phyloP scores from a whole-genome alignment of 2,329 filamentous ascomycete species.

The Incumbomyces delicatus region DNA sequence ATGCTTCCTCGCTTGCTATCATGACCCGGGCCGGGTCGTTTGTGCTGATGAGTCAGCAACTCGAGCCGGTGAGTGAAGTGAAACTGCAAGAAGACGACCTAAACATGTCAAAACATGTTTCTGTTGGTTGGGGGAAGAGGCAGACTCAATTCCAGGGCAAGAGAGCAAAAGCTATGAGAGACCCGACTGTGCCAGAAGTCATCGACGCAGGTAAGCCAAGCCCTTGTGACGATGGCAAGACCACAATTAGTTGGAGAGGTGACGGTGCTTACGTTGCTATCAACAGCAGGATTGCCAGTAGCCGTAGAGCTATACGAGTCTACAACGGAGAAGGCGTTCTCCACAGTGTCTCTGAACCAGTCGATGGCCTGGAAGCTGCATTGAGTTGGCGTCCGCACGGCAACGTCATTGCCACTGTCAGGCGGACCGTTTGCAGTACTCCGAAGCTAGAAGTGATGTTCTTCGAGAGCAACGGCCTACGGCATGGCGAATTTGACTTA shows the following conservation, averaged over 20 bases:
- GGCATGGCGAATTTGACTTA: constrained; percentile 90
- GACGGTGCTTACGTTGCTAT: constrained; percentile 87
- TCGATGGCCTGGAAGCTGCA: constrained; percentile 77
- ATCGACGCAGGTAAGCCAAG: constrained; percentile 76
- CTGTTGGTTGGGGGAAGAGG: constrained; percentile 95
- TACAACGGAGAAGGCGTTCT: constrained; percentile 84
- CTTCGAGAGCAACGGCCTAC: constrained; percentile 92
- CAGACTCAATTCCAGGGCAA: constrained; percentile 97
- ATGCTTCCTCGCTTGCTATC: constrained; percentile 81
- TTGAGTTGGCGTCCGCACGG: constrained; percentile 87
- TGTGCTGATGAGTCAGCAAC: constrained; percentile 84
- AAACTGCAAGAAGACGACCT: constrained; percentile 66
- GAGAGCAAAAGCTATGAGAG: constrained; percentile 72
- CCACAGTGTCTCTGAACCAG: constrained; percentile 88
- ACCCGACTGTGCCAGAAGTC: constrained; percentile 89
- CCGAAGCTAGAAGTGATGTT: constrained; percentile 70
- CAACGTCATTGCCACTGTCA: constrained; percentile 80
- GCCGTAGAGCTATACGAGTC: constrained; percentile 72
- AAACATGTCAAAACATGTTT: constrained; percentile 83
- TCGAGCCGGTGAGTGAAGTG: constrained; percentile 72
- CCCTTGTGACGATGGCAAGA: constrained; percentile 58
- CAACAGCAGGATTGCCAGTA: constrained; percentile 61
- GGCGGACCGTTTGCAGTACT: constrained; percentile 49
- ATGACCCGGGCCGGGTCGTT: constrained; percentile 69
- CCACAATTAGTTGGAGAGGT: constrained; percentile 81